Evolutionary conservation across 1,284 basidiomycete species (phyloP), one percentile per base, ranked within the genome.

Genomic region (Cryptococcus sp.): DNA sequence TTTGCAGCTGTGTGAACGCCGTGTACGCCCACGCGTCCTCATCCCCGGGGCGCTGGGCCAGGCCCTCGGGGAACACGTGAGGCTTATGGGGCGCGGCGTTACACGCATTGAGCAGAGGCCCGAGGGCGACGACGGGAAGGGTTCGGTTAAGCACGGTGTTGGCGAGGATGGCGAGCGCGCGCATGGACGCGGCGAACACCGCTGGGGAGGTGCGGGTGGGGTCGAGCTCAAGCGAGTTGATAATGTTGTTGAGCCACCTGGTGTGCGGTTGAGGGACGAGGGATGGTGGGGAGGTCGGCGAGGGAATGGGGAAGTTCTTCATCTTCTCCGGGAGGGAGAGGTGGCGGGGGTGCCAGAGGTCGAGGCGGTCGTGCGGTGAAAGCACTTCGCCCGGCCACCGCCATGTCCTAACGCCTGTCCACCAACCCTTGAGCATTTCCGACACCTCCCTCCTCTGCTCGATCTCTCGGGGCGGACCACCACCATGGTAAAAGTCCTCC

Each of bases 81-180:
- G 75, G 75, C 18, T 62, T 45, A 28, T 56, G 56, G 5, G 67
- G 68, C 1, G 72, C 66, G 11, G 55, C 24, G 16, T 65, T 59
- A 43, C 76, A 70, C 6, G 63, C 64, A 18, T 64, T 53, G 11
- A 77, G 59, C 2, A 78, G 60, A 0, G 52, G 44, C 3, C 69
- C 63, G 23, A 74, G 59, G 15, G 68, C 66, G 1, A 68, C 60
- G 12, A 75, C 67, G 4, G 77, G 77, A 0, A 77, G 61, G 2
- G 77, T 77, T 0, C 77, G 68, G 1, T 71, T 72, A 1, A 76
- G 56, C 1, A 78, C 68, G 1, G 76, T 73, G 58, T 76, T 77
- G 40, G 73, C 72, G 2, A 78, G 57, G 18, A 71, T 74, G 18
- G 75, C 76, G 7, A 75, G 62, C 9, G 76, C 77, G 4, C 72